Conservation (phyloP, 768 basidiomycete species). For the Agrocybe praecox region DNA sequence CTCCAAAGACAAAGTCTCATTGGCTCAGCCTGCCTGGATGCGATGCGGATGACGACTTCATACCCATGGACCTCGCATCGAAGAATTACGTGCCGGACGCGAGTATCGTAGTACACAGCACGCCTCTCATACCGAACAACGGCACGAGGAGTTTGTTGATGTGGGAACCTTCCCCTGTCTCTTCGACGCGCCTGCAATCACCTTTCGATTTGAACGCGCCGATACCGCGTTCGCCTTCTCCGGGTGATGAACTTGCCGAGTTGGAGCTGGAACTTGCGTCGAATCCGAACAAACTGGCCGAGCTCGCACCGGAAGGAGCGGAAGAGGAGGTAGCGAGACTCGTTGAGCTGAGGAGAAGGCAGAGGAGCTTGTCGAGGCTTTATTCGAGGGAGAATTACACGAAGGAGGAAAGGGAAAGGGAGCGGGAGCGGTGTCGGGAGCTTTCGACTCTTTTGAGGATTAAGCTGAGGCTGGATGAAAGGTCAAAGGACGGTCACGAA, state of each 20-base stretch:
- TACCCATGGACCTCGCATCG: constrained; percentile 24
- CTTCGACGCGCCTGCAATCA: constrained; percentile 27
- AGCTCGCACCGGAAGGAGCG: constrained; percentile 33
- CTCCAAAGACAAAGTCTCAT: constrained; percentile 20
- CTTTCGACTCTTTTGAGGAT: constrained; percentile 56
- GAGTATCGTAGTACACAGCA: constrained; percentile 11
- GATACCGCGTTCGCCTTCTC: constrained; percentile 43
- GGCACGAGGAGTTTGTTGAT: constrained; percentile 35
- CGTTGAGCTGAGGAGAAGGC: constrained; percentile 39
- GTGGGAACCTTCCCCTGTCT: constrained; percentile 33
- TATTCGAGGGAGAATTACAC: constrained; percentile 19
- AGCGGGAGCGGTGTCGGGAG: constrained; percentile 59
- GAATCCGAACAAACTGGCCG: constrained; percentile 26
- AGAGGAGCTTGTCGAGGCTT: constrained; percentile 18
- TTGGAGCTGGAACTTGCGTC: constrained; percentile 28
- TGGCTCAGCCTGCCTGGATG: constrained; percentile 35
- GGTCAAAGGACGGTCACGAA: neutral
- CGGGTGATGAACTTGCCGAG: constrained; percentile 21
- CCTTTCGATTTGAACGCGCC: neutral
- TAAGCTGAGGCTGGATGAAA: constrained; percentile 51
- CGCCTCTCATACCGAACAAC: constrained; percentile 5
- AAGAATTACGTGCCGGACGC: constrained; percentile 24
- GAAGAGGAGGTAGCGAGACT: constrained; percentile 43
- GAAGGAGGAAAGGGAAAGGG: constrained; percentile 43
- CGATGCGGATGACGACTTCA: constrained; percentile 34